These are phyloP conservation scores for Cairneyella variabilis DNA, from an alignment of 495 filamentous ascomycete species.

Conservation along the genomic window DNA sequence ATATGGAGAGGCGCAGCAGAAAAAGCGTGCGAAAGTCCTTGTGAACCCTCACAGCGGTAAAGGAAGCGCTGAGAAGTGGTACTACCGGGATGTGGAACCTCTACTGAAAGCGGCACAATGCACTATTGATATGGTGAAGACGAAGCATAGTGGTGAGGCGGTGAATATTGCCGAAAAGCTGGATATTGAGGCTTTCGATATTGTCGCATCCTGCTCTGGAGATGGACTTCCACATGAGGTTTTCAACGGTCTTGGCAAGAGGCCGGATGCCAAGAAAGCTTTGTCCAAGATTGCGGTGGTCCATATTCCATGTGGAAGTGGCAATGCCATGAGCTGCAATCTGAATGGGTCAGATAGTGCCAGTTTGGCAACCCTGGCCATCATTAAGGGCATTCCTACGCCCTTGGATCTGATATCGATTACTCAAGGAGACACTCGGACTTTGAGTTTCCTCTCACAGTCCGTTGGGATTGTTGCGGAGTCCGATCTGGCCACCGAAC, in stretches of 20 bases:
- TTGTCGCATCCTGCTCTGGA: constrained; percentile 84
- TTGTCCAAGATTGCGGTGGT: constrained; percentile 76
- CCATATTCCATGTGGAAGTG: constrained; percentile 88
- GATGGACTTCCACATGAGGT: constrained; percentile 92
- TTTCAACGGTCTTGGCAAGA: constrained; percentile 84
- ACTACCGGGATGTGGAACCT: constrained; percentile 71
- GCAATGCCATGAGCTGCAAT: constrained; percentile 92
- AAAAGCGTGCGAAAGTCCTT: constrained; percentile 78
- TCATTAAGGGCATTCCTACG: constrained; percentile 80
- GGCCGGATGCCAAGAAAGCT: constrained; percentile 68
- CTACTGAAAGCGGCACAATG: constrained; percentile 81
- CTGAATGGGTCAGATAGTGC: constrained; percentile 76
- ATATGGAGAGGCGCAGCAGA: constrained; percentile 67
- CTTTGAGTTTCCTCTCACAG: constrained; percentile 86
- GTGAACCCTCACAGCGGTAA: constrained; percentile 90
- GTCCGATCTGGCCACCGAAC: constrained; percentile 80
- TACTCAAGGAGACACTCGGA: constrained; percentile 70
- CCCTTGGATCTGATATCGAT: constrained; percentile 83
- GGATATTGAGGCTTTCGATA: constrained; percentile 77
- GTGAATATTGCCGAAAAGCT: constrained; percentile 72
- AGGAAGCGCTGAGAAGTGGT: constrained; percentile 70
- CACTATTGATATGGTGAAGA: constrained; percentile 69
- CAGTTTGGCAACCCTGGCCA: constrained; percentile 69
- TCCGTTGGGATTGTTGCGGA: constrained; percentile 89
- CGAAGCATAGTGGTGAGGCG: constrained; percentile 71